Conservation (phyloP, 179 eudicot species). For the Drosera spatulata region DNA sequence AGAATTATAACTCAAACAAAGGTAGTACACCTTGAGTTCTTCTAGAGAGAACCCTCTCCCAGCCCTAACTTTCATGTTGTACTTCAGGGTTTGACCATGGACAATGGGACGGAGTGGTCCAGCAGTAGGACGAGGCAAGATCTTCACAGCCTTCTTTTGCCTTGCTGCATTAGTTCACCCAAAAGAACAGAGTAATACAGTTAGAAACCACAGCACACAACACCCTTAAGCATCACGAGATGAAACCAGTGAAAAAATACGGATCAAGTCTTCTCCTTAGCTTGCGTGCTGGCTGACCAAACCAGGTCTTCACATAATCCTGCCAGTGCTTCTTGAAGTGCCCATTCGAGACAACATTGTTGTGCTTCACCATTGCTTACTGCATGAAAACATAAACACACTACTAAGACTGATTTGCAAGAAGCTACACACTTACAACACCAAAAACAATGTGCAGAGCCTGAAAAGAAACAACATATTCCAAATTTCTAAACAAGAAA, state of each 20-base stretch:
- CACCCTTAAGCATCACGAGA: not conserved
- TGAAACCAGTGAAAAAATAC: not conserved
- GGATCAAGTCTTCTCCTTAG: constrained; percentile 49
- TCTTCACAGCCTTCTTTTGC: constrained; percentile 71
- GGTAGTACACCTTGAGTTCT: constrained; percentile 53
- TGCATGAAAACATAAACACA: too few species aligned
- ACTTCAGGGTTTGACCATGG: constrained; percentile 74
- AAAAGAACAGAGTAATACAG: not conserved
- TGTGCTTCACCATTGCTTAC: constrained; percentile 61
- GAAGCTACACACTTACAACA: too few species aligned
- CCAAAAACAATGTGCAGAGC: too few species aligned
- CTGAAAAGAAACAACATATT: too few species aligned
- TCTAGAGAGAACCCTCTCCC: constrained; percentile 83
- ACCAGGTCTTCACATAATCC: constrained; percentile 63
- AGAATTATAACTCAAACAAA: too few species aligned
- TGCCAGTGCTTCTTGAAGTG: constrained; percentile 84
- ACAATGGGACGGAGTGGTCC: constrained; percentile 87
- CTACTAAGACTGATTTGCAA: too few species aligned
- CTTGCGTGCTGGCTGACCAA: constrained; percentile 73
- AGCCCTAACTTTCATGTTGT: constrained; percentile 80
- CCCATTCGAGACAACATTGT: constrained; percentile 51
- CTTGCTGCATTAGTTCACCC: constrained; percentile 29
- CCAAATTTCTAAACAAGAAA: too few species aligned
- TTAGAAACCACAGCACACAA: not conserved
- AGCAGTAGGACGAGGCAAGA: constrained; percentile 77